Evolutionary conservation across 1,284 basidiomycete genomes (phyloP), one percentile per base, ranked within the genome.

Genomic region (Tylopilus sp.): DNA sequence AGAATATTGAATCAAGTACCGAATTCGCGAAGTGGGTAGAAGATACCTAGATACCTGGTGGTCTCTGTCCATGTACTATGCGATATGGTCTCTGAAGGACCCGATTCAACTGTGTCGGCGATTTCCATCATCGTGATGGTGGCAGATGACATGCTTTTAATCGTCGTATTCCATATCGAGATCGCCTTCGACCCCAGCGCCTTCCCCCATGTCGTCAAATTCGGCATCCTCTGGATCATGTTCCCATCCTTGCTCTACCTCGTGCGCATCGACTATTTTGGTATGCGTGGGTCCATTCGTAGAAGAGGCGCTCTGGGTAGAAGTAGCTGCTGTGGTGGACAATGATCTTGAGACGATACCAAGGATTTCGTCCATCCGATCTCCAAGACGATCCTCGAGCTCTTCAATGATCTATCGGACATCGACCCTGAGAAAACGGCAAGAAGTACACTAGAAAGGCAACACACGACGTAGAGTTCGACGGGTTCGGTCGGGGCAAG

Each of bases 381-480:
- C 86, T 0, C 89, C 87, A 9, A 97, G 86, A 52, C 96, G 87
- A 68, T 93, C 92, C 78, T 96, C 94, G 3, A 95, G 82, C 77
- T 97, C 95, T 79, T 98, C 95, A 19, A 98, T 89, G 59, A 97
- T 92, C 95, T 97, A 70, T 54, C 29, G 41, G 51, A n/a, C 54
- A 54, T 38, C 38, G 13, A 15, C n/a, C 29, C 33, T 67, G 61
- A 67, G 59, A 32, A 47, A n/a, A 33, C 6, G 52, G n/a, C 4
- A 22, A 3, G 36, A 3, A 32, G 53, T 16, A 19, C 9, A 24
- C 12, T 26, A 41, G 22, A 52, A 49, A n/a, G n/a, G 41, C 41
- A 22, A 88, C 94, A 64, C 71, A 97, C 95, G 57, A 95, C 92
- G 72, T 98, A 97, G 29, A 98, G 88, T 76, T 96, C 95, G 38